Conservation (phyloP, 2,329 filamentous ascomycete genomes). For the Plenodomus biglobosus region DNA sequence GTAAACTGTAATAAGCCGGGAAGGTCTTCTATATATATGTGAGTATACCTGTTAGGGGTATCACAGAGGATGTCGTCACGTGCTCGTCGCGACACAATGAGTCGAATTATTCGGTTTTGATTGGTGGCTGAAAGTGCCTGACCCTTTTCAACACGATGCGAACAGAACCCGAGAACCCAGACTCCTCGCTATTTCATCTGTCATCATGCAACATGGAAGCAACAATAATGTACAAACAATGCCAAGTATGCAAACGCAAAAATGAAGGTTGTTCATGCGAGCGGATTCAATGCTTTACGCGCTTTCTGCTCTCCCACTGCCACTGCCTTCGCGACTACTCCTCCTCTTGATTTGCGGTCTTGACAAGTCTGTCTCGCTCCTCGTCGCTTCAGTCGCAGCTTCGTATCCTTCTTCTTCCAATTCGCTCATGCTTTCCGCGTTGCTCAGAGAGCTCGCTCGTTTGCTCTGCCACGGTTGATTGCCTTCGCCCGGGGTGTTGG, state of each 20-base stretch:
- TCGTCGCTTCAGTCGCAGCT: slow-evolving; percentile 2
- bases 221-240: not conserved
- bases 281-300: slow-evolving; percentile 12
- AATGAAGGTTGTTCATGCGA: not conserved
- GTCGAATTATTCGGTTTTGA: no score
- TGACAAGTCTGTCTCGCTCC: not conserved
- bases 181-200: not conserved
- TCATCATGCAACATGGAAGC: slow-evolving; percentile 1
- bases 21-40: no score
- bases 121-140: no score
- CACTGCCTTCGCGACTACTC: slow-evolving; percentile 12
- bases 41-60: no score
- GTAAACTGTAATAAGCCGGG: not conserved
- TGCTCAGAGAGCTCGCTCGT: slow-evolving; percentile 38
- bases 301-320: slow-evolving; percentile 17
- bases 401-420: slow-evolving; percentile 15
- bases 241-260: not conserved
- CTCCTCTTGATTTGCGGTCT: slow-evolving; percentile 7
- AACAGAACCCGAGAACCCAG: not conserved
- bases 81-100: no score
- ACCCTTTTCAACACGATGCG: not conserved
- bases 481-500: slow-evolving; percentile 32
- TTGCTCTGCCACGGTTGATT: slow-evolving; percentile 33
- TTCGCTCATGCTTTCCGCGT: slow-evolving; percentile 22
- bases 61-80: no score